phyloP scores from a whole-genome alignment of 192 early-diverging fungal species.

The Coemansia sp. region DNA sequence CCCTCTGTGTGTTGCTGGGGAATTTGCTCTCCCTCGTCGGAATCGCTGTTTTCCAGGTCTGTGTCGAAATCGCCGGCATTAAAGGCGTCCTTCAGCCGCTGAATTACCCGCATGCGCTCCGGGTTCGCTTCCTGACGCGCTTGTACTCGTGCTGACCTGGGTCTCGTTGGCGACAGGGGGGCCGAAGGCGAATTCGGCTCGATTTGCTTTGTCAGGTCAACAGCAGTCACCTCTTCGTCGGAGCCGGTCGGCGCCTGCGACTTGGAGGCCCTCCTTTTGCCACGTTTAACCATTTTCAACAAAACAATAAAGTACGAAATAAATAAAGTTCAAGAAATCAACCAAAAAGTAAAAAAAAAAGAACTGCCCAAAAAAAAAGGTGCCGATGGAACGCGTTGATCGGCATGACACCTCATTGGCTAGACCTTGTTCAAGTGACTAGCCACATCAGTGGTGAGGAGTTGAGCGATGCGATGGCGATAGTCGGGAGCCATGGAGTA shows the following conservation, averaged over 20 bases:
- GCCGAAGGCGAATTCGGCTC: background rate
- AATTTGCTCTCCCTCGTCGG: background rate
- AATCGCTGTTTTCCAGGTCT: slow-evolving; percentile 14
- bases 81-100: slow-evolving; percentile 37
- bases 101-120: slow-evolving; percentile 23
- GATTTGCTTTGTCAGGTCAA: background rate
- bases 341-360: background rate
- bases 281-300: background rate
- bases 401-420: background rate
- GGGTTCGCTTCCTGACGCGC: slow-evolving; percentile 40
- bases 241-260: background rate
- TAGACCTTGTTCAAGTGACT: background rate
- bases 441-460: background rate
- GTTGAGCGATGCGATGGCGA: background rate
- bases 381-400: background rate
- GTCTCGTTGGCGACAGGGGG: background rate
- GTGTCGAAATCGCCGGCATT: slow-evolving; percentile 32
- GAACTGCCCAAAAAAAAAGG: slow-evolving; percentile 9
- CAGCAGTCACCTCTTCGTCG: background rate
- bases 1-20: background rate
- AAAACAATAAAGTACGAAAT: background rate
- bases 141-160: slow-evolving; percentile 21
- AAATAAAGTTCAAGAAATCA: slow-evolving; percentile 7
- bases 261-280: slow-evolving; percentile 1
- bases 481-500: slow-evolving; percentile 19